Base-by-base conservation (phyloP, 306 rosid species). In the Pterocarpus macrocarpus region DNA sequence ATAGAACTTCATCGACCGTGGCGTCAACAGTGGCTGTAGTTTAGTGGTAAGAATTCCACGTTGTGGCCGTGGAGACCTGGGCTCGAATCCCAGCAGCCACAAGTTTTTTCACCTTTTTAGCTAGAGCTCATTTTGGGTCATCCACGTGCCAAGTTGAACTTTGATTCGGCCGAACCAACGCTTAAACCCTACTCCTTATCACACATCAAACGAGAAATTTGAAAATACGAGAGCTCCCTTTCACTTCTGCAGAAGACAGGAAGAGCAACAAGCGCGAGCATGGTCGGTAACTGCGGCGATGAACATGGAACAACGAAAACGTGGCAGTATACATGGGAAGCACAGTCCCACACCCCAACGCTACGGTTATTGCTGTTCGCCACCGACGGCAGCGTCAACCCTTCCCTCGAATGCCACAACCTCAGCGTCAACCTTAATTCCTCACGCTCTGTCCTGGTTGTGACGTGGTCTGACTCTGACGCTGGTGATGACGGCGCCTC, bases 311-410 rank as follows among this genome's bases (percentile, higher is more conserved):
- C 59, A 65, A 75, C 75, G 66, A 70, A 56, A 61, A 80, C 59
- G 84, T 93, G 98, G 99, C 92, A 86, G 56, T 95, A 87, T 70
- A 91, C 94, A 13, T 95, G 99, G 98, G 98, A 93, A 87, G 84
- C 96, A 5, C 99, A 91, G 74, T 90, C 97, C 5, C 93, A 90
- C 85, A 75, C 84, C 77, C 92, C 98, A 52, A 93, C 85, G 32
- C 92, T 95, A 35, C 95, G 98, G 5, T 69, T 95, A 36, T 77
- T 91, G 83, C 80, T 95, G 10, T 91, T 90, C 76, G 79, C 90
- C 61, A 71, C 87, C 3, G 14, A 38, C 8, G 2, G 35, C 79
- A 62, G 33, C 84, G 81, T 85, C 22, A 85, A 47, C 34, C 92
- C 94, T n/a, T 90, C 89, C 5, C 72, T 85, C 32, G 90, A 86